phyloP scores from a whole-genome alignment of 129 eudicot genomes.

The Centrapalus pauciflorus region DNA sequence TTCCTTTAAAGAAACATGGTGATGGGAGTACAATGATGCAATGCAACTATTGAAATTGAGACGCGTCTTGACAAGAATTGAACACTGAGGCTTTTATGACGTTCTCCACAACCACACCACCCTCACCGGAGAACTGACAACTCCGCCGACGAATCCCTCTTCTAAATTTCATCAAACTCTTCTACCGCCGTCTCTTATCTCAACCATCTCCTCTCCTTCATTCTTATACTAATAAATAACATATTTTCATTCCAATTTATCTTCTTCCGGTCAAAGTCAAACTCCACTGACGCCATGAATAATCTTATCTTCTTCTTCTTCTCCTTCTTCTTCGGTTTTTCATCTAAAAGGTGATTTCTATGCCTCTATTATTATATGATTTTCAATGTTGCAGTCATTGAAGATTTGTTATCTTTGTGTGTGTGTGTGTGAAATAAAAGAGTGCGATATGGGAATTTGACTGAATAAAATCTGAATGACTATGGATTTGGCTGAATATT shows the following conservation, averaged over 20 bases:
- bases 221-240: no score
- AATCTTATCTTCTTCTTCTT: constrained; percentile 17
- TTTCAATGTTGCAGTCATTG: not conserved
- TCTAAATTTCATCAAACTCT: not conserved
- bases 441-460: not conserved
- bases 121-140: constrained; percentile 19
- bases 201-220: constrained; percentile 5
- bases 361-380: not conserved
- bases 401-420: not conserved
- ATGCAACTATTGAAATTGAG: not conserved
- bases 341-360: constrained; percentile 28
- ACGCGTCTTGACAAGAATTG: not conserved
- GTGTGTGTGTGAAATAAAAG: not conserved
- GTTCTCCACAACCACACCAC: no score
- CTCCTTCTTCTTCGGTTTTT: constrained; percentile 11
- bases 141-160: constrained; percentile 12
- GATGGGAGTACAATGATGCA: not conserved
- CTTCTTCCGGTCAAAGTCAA: constrained; percentile 1
- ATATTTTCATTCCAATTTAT: not conserved
- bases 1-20: no score
- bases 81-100: not conserved
- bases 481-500: not conserved
- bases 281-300: constrained; percentile 25
- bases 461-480: not conserved
- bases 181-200: not conserved